phyloP scores from a whole-genome alignment of 2,329 filamentous ascomycete genomes.

The Fusarium albidum region DNA sequence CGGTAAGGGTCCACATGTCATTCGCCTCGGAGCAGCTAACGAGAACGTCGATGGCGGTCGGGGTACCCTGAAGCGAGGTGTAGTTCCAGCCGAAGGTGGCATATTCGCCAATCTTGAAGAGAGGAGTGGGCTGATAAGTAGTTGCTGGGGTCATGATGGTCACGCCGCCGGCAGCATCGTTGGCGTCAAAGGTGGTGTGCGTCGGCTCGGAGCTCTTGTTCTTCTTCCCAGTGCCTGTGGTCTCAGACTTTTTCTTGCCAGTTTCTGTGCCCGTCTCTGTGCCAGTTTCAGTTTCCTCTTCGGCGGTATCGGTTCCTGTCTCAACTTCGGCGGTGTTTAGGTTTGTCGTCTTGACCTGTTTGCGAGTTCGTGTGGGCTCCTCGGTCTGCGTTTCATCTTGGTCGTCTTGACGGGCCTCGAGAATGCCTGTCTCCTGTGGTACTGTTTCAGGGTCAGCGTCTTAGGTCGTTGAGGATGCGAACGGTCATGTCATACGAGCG shows the following conservation, averaged over 20 bases:
- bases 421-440: conserved; percentile 24
- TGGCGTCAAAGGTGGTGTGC: conserved; percentile 54
- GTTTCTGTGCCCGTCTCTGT: conserved; percentile 23
- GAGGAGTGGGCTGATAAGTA: conserved; percentile 52
- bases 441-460: conserved; percentile 20
- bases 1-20: conserved; percentile 67
- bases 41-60: conserved; percentile 68
- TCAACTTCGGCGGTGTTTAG: conserved; percentile 50
- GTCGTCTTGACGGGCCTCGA: conserved; percentile 21
- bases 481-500: conserved; percentile 11
- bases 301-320: conserved; percentile 14
- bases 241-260: conserved; percentile 13
- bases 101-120: conserved; percentile 68
- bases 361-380: conserved; percentile 35
- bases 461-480: neutral
- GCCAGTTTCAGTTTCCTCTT: conserved; percentile 7
- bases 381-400: neutral
- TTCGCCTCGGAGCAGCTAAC: conserved; percentile 62
- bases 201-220: conserved; percentile 36
- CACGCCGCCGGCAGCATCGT: conserved; percentile 59
- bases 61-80: conserved; percentile 65
- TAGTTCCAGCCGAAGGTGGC: conserved; percentile 73
- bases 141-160: conserved; percentile 61
- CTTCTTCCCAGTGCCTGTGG: conserved; percentile 33
- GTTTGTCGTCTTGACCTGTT: conserved; percentile 43